Evolutionary conservation across 192 early-diverging fungal species (phyloP), one percentile per base, ranked within the genome.

Genomic region (Physocladia obscura): DNA sequence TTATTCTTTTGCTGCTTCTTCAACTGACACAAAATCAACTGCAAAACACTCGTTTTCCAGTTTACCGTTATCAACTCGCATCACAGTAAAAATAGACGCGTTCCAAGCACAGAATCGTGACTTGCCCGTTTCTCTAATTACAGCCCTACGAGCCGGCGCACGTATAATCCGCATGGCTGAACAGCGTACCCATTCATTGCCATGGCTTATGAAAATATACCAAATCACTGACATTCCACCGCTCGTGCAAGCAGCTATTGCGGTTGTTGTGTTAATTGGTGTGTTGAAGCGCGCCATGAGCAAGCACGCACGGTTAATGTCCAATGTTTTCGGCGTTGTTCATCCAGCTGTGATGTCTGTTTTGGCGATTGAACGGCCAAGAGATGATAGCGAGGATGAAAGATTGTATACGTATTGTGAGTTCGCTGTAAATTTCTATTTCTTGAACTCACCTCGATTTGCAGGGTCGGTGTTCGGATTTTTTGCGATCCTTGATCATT

Each of bases 361-460:
- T 21, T 57, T 61, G 27, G 83, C 80, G 5, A 64, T 84, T 22
- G 83, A 84, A 62, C 47, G 76, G 30, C 83, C 83, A 22, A 36
- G 69, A n/a, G 31, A 61, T 4, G 72, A 82, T 49, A 79, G 82
- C 51, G 57, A 58, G 30, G 82, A 84, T 59, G 83, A 84, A 64
- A 29, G 78, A 52, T 78, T 81, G 78, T 56, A 81, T 57, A 84
- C 83, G 31, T 84, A 84, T 50, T 84, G 83, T 84, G 71, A 72
- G 81, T 37, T 35, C 21, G 32, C 30, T 19, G 57, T 17, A 36
- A 15, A 8, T 15, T 59, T 2, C 13, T 47, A 62, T 39, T 21
- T 62, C n/a, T 0, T 48, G 19, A 48, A 30, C 15, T 26, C 48
- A n/a, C n/a, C n/a, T n/a, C n/a, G n/a, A n/a, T n/a, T 21, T 72